Base-by-base conservation (phyloP, 345 rosid genomes). In the Linum usitatissimum region DNA sequence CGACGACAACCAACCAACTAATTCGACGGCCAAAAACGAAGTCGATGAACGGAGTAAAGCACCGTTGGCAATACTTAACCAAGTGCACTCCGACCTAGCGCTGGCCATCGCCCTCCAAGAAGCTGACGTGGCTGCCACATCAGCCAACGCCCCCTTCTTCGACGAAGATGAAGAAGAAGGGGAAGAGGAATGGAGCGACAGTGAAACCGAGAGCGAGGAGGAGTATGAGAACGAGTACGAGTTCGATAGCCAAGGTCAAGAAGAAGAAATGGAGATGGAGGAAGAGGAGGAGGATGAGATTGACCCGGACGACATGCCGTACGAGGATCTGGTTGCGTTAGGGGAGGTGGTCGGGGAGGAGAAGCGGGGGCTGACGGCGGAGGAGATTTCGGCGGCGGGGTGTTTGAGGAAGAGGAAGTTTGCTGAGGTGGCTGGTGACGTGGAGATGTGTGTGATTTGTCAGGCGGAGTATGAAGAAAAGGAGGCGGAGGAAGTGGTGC, bases 401-500 rank as follows among this genome's bases (percentile, higher is more conserved):
- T 30, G 28, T 4, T 62, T 70, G 19, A 58, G 59, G 0, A 73
- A 70, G 7, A 69, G 59, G 9, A 23, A 23, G 31, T 40, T 55
- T 18, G 28, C 55, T 14, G 69, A 77, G 51, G 53, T 51, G 12
- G 68, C 65, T 42, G 67, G 63, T 21, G 80, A 74, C 38, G 71
- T 69, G 6, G 95, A 87, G 57, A 77, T 81, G 3, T 91, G 97
- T 63, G 96, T 86, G 14, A 73, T 91, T 36, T 91, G 91, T 66
- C 96, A 91, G 68, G 72, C 79, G 23, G 96, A 91, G 66, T 91
- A 75, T 53, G 85, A 73, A 67, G 86, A 80, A 69, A 82, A 77
- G 14, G 93, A 87, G 61, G 49, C 53, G 2, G 6, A 85, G 53
- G 93, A 90, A 59, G 42, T 56, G 2, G 6, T 87, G 55, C 87